Evolutionary conservation across 2,329 filamentous ascomycete genomes (phyloP).

Genomic region (Ophiostoma piceae): DNA sequence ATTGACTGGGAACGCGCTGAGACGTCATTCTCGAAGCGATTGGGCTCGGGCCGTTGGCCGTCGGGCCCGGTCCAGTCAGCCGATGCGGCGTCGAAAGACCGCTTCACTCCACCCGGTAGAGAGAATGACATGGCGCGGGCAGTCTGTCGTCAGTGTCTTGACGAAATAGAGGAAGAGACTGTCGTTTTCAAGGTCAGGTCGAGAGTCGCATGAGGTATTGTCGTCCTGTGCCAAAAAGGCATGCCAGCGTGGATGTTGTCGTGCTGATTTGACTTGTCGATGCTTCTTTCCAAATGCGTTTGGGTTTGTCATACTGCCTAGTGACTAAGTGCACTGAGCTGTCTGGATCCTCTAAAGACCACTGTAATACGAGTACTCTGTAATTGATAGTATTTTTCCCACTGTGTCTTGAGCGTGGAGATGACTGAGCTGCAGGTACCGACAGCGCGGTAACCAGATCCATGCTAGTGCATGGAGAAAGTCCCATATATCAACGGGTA

Average conservation of each 20-base stretch:
- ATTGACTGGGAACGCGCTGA: neutral
- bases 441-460: neutral
- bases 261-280: neutral
- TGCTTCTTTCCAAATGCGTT: neutral
- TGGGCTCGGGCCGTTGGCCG: neutral
- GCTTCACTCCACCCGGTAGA: slow-evolving; percentile 14
- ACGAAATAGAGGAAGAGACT: neutral
- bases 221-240: neutral
- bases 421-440: slow-evolving; percentile 4
- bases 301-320: neutral
- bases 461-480: neutral
- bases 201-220: neutral
- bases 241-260: neutral
- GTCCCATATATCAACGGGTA: neutral
- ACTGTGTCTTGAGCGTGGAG: neutral
- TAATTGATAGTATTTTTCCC: neutral
- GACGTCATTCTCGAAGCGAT: neutral
- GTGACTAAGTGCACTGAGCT: neutral
- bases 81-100: slow-evolving; percentile 17
- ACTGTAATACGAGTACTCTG: neutral
- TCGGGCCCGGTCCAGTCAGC: slow-evolving; percentile 16
- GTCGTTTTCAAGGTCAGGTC: neutral
- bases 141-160: too few species aligned
- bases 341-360: neutral
- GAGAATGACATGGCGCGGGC: slow-evolving; percentile 11